Percentiles rank a stretch among this genome's conserved stretches.
Conservation (phyloP, 2,329 filamentous ascomycete species). For the Fusarium sp. region DNA sequence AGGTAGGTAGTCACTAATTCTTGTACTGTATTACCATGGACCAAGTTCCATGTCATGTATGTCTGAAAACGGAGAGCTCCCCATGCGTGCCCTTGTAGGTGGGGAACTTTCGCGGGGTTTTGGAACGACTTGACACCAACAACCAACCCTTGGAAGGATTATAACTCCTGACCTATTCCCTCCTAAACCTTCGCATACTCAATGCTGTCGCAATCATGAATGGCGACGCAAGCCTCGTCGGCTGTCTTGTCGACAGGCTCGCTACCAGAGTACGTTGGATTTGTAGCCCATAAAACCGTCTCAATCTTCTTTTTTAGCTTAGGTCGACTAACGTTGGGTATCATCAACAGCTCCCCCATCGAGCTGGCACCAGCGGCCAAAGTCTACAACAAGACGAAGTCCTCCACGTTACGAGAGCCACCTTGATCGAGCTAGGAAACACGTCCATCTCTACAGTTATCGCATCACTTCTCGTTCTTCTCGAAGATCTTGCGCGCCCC, state of each 20-base stretch:
- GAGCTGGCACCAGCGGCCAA: conserved; percentile 69
- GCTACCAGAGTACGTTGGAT: conserved; percentile 67
- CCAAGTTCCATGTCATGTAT: conserved; percentile 4
- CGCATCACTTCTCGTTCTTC: conserved; percentile 67
- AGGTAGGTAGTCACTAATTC: too few species aligned
- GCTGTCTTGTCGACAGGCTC: conserved; percentile 73
- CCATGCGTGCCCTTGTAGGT: conserved; percentile 38
- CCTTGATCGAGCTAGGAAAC: conserved; percentile 71
- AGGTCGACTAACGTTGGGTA: conserved; percentile 55
- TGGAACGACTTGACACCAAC: conserved; percentile 22
- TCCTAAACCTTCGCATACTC: conserved; percentile 31
- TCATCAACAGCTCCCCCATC: conserved; percentile 70
- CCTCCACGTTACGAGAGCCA: conserved; percentile 70
- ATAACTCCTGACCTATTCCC: conserved; percentile 29
- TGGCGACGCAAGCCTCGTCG: conserved; percentile 70
- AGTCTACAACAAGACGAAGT: conserved; percentile 73
- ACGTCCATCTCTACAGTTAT: conserved; percentile 67
- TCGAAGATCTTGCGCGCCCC: conserved; percentile 70
- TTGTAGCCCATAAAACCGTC: not conserved
- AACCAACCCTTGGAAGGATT: conserved; percentile 30
- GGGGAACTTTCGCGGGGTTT: conserved; percentile 44
- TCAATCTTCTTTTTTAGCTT: conserved; percentile 10
- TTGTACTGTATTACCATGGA: not conserved
- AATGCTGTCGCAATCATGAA: conserved; percentile 61
- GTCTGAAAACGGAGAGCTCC: conserved; percentile 26